A percentile compares a stretch with the other conserved stretches of the same genome.
phyloP scores from a whole-genome alignment of 2,329 filamentous ascomycete genomes.

The Fusarium heterosporum region DNA sequence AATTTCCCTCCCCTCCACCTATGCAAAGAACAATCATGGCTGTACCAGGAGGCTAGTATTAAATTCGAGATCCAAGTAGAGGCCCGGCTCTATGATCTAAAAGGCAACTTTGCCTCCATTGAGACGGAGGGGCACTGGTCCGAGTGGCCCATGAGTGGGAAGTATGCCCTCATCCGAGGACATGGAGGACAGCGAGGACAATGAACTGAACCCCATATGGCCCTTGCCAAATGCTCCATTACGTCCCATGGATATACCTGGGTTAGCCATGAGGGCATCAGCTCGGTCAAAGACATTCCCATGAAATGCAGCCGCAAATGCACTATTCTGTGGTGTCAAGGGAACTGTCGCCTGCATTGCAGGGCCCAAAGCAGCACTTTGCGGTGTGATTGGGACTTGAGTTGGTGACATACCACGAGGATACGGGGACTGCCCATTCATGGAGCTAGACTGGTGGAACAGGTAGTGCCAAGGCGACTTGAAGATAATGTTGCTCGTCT shows the following conservation, averaged over 20 bases:
- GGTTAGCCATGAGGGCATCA: slow-evolving; percentile 67
- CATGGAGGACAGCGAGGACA: slow-evolving; percentile 57
- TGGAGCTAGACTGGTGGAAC: slow-evolving; percentile 37
- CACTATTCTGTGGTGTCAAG: slow-evolving; percentile 71
- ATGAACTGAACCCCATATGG: slow-evolving; percentile 54
- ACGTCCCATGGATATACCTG: slow-evolving; percentile 69
- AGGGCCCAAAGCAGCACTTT: slow-evolving; percentile 88
- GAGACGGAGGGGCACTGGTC: slow-evolving; percentile 50
- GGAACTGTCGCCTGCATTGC: slow-evolving; percentile 91
- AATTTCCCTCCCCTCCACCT: slow-evolving; percentile 16
- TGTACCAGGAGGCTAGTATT: slow-evolving; percentile 12
- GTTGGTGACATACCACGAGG: slow-evolving; percentile 47
- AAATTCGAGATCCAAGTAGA: slow-evolving; percentile 31
- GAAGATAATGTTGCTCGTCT: slow-evolving; percentile 78
- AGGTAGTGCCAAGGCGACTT: slow-evolving; percentile 68
- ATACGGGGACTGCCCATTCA: slow-evolving; percentile 39
- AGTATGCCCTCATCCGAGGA: slow-evolving; percentile 55
- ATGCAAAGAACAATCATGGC: slow-evolving; percentile 35
- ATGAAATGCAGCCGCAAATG: slow-evolving; percentile 66
- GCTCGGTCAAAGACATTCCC: slow-evolving; percentile 72
- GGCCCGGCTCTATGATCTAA: slow-evolving; percentile 37
- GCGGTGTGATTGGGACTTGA: slow-evolving; percentile 79
- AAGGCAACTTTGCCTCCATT: slow-evolving; percentile 56
- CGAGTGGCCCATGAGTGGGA: slow-evolving; percentile 50
- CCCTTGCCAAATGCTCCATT: slow-evolving; percentile 60